Evolutionary conservation across 495 filamentous ascomycete species (phyloP).

Genomic region (Hyphodiscus hymeniophilus): DNA sequence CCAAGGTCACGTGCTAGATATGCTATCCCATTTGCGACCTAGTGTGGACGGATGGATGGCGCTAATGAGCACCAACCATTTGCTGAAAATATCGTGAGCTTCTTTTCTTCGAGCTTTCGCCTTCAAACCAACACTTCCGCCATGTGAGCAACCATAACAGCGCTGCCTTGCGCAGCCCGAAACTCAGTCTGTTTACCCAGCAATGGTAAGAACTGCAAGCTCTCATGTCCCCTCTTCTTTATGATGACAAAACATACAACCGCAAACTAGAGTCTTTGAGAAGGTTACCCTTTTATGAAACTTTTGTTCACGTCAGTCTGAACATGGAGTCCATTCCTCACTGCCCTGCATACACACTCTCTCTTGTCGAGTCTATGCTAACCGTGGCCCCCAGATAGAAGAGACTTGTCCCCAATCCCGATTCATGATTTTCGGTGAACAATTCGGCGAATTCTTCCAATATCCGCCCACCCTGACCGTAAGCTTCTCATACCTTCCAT

Average conservation of each 20-base stretch:
- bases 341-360: no score
- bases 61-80: not conserved
- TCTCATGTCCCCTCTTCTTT: slow-evolving; percentile 13
- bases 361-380: no score
- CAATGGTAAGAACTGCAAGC: slow-evolving; percentile 12
- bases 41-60: not conserved
- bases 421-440: not conserved
- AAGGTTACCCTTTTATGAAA: slow-evolving; percentile 86
- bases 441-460: no score
- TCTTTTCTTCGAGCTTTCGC: slow-evolving; percentile 9
- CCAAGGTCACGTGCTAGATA: no score
- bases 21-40: no score
- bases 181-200: not conserved
- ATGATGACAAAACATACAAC: slow-evolving; percentile 64
- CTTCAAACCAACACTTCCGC: slow-evolving; percentile 3
- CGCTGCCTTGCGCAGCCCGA: slow-evolving; percentile 5
- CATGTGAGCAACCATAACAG: slow-evolving; percentile 18
- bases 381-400: not conserved
- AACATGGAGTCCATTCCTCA: slow-evolving; percentile 29
- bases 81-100: slow-evolving; percentile 16
- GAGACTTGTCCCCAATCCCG: slow-evolving; percentile 1
- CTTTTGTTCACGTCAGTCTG: slow-evolving; percentile 99
- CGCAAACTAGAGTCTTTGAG: slow-evolving; percentile 99
- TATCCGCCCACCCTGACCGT: not conserved
- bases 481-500: slow-evolving; percentile 2